A percentile compares a stretch with the other conserved stretches of the same genome.
phyloP scores from a whole-genome alignment of 768 basidiomycete species.

The Paxillus involutus region DNA sequence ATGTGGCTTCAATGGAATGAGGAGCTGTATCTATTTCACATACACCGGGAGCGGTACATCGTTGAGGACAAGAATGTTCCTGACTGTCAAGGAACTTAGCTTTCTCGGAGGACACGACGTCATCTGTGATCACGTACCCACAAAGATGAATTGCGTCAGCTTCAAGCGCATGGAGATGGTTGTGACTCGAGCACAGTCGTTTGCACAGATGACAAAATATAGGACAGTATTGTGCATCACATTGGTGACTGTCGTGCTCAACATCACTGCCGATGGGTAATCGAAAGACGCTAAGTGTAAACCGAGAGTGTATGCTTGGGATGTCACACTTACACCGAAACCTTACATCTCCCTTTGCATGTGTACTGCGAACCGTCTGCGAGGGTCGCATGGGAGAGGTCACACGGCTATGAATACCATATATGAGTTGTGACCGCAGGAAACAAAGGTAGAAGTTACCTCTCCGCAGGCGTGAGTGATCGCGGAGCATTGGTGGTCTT shows the following conservation, averaged over 20 bases:
- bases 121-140: constrained; percentile 39
- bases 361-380: constrained; percentile 28
- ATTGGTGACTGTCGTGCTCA: constrained; percentile 46
- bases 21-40: constrained; percentile 60
- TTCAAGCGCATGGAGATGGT: constrained; percentile 55
- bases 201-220: constrained; percentile 55
- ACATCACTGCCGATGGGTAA: constrained; percentile 38
- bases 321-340: constrained; percentile 37
- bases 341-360: constrained; percentile 44
- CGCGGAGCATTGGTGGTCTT: constrained; percentile 54
- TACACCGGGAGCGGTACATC: constrained; percentile 48
- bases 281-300: not conserved
- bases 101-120: not conserved
- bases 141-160: constrained; percentile 49
- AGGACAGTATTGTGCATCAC: constrained; percentile 53
- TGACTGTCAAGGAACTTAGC: constrained; percentile 34
- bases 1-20: constrained; percentile 58
- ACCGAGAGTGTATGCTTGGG: not conserved
- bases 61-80: constrained; percentile 43
- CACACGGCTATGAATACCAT: constrained; percentile 39
- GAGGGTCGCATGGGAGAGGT: constrained; percentile 29
- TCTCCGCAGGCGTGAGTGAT: constrained; percentile 53
- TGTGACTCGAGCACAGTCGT: constrained; percentile 42
- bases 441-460: constrained; percentile 30
- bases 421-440: not conserved